These are phyloP conservation scores for Xylariaceae sp. DNA, from an alignment of 2,329 filamentous ascomycete genomes.

Conservation along the genomic window DNA sequence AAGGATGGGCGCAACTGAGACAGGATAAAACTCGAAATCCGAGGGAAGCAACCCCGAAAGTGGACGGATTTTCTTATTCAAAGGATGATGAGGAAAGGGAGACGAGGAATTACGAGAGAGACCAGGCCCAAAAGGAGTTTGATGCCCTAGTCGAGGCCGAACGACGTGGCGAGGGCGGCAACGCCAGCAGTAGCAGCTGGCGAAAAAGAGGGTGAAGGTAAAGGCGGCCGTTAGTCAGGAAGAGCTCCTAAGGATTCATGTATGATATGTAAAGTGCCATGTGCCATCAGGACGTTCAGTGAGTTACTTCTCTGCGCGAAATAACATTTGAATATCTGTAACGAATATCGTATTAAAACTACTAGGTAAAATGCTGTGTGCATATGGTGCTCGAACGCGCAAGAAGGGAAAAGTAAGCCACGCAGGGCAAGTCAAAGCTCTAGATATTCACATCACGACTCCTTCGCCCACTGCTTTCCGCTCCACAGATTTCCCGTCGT, in stretches of 20 bases:
- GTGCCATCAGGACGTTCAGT: neutral
- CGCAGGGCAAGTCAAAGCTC: neutral
- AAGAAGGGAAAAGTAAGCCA: neutral
- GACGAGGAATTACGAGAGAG: slow-evolving; percentile 47
- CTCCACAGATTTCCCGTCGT: slow-evolving; percentile 56
- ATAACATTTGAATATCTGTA: neutral
- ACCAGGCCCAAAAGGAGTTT: slow-evolving; percentile 58
- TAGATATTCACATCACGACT: slow-evolving; percentile 29
- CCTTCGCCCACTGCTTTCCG: slow-evolving; percentile 58
- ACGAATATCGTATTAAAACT: slow-evolving; percentile 2
- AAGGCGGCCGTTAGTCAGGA: neutral
- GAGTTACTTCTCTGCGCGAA: slow-evolving; percentile 1
- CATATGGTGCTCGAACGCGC: neutral
- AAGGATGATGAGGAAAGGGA: slow-evolving; percentile 47
- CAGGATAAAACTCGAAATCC: slow-evolving; percentile 36
- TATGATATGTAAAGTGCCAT: slow-evolving; percentile 7
- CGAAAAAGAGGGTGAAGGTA: slow-evolving; percentile 4
- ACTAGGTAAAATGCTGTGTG: neutral
- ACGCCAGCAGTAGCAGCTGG: slow-evolving; percentile 13
- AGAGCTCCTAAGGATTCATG: neutral
- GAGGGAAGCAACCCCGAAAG: slow-evolving; percentile 28
- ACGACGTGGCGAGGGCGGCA: slow-evolving; percentile 31
- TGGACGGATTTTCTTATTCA: slow-evolving; percentile 46
- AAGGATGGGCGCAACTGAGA: slow-evolving; percentile 37
- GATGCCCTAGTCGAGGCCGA: slow-evolving; percentile 57